Evolutionary conservation across 2,329 filamentous ascomycete species (phyloP).

Genomic region (Mollisia scopiformis): DNA sequence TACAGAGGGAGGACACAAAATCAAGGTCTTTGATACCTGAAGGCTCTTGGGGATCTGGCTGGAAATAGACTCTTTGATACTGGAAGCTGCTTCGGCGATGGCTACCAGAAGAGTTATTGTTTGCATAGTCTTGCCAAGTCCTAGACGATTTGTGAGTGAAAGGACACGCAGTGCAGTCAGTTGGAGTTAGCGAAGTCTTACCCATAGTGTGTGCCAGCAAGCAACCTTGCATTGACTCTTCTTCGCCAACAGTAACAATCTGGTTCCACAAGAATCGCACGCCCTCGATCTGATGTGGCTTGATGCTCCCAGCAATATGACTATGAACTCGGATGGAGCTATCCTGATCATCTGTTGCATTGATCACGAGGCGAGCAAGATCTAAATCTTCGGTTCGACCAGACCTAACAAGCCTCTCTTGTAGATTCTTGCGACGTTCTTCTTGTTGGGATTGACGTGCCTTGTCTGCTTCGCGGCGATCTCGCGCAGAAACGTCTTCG

Average conservation of each 20-base stretch:
- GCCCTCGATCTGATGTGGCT: constrained; percentile 79
- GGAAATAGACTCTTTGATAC: constrained; percentile 56
- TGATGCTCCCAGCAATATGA: constrained; percentile 67
- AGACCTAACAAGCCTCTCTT: constrained; percentile 47
- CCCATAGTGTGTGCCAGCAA: constrained; percentile 91
- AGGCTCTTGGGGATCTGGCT: constrained; percentile 71
- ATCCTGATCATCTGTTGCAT: constrained; percentile 63
- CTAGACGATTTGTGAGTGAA: background rate
- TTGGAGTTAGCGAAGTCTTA: constrained; percentile 74
- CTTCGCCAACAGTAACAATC: constrained; percentile 57
- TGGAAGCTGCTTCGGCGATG: constrained; percentile 67
- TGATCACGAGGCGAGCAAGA: constrained; percentile 61
- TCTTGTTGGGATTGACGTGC: constrained; percentile 58
- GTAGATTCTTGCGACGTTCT: constrained; percentile 50
- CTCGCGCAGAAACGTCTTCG: constrained; percentile 47
- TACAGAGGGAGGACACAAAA: constrained; percentile 76
- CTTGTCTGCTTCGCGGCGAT: constrained; percentile 58
- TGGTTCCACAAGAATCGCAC: constrained; percentile 91
- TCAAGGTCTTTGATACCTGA: constrained; percentile 63
- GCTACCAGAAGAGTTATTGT: constrained; percentile 79
- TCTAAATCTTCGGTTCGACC: constrained; percentile 47
- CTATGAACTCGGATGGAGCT: constrained; percentile 66
- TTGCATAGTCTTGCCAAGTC: constrained; percentile 20
- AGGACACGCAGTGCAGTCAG: background rate
- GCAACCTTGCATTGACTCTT: constrained; percentile 68